Evolutionary conservation across 305 asterid species (phyloP).

Genomic region (Withania somnifera): DNA sequence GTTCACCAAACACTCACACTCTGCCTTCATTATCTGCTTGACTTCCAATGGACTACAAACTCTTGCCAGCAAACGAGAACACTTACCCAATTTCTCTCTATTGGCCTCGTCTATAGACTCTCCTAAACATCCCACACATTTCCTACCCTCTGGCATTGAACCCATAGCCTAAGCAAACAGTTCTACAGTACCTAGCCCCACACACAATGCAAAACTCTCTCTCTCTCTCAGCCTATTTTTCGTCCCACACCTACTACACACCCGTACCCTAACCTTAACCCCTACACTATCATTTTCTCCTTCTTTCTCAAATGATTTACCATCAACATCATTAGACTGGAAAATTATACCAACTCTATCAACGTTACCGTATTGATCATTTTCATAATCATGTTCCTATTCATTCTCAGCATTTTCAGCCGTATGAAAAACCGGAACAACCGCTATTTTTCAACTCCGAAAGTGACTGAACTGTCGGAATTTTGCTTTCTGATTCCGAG

Average conservation of each 20-base stretch:
- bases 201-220: slow-evolving; percentile 37
- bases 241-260: slow-evolving; percentile 43
- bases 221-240: slow-evolving; percentile 13
- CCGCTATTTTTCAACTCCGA: background rate
- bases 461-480: background rate
- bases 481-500: background rate
- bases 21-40: slow-evolving; percentile 31
- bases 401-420: background rate
- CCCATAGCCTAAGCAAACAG: slow-evolving; percentile 63
- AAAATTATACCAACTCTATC: background rate
- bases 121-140: slow-evolving; percentile 54
- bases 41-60: slow-evolving; percentile 31
- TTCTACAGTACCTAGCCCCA: slow-evolving; percentile 42
- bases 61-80: slow-evolving; percentile 23
- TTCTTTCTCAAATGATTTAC: background rate
- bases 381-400: background rate
- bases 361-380: background rate
- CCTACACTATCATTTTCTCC: background rate
- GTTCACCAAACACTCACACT: slow-evolving; percentile 43
- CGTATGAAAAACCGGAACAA: background rate
- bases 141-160: slow-evolving; percentile 67
- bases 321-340: background rate
- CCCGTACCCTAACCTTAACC: slow-evolving; percentile 2
- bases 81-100: slow-evolving; percentile 36
- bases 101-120: slow-evolving; percentile 32